phyloP scores from a whole-genome alignment of 805 yeast genomes.

The Candida ulmi region DNA sequence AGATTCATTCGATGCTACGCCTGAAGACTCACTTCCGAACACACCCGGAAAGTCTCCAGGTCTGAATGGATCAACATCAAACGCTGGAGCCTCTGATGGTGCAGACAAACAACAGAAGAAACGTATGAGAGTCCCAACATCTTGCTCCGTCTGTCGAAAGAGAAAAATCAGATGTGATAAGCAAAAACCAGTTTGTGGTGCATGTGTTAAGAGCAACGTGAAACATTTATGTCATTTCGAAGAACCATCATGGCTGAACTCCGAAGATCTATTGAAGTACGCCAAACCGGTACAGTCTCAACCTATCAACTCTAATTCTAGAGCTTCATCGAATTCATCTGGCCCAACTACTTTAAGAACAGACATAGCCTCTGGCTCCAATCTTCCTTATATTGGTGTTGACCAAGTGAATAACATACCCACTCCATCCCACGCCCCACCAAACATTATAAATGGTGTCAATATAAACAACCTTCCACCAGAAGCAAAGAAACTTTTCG shows the following conservation, averaged over 20 bases:
- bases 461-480: slow-evolving; percentile 6
- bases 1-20: not conserved
- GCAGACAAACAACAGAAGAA: slow-evolving; percentile 6
- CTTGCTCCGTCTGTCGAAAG: slow-evolving; percentile 42
- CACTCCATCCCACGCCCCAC: not conserved
- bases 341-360: not conserved
- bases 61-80: not conserved
- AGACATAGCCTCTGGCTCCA: no score
- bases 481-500: slow-evolving; percentile 12
- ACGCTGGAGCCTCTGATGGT: not conserved
- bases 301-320: no score
- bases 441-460: not conserved
- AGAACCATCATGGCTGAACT: slow-evolving; percentile 53
- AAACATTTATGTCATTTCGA: slow-evolving; percentile 49
- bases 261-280: slow-evolving; percentile 40
- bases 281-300: slow-evolving; percentile 2
- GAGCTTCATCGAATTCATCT: no score
- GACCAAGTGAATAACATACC: no score
- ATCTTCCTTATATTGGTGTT: no score
- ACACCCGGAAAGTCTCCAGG: no score
- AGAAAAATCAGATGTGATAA: slow-evolving; percentile 43
- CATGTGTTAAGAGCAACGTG: slow-evolving; percentile 52
- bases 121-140: slow-evolving; percentile 39
- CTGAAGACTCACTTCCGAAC: no score
- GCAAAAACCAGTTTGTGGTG: slow-evolving; percentile 46